These are phyloP conservation scores for Smithsoniella earleae DNA, from an alignment of 163 green algal species.

Conservation along the genomic window DNA sequence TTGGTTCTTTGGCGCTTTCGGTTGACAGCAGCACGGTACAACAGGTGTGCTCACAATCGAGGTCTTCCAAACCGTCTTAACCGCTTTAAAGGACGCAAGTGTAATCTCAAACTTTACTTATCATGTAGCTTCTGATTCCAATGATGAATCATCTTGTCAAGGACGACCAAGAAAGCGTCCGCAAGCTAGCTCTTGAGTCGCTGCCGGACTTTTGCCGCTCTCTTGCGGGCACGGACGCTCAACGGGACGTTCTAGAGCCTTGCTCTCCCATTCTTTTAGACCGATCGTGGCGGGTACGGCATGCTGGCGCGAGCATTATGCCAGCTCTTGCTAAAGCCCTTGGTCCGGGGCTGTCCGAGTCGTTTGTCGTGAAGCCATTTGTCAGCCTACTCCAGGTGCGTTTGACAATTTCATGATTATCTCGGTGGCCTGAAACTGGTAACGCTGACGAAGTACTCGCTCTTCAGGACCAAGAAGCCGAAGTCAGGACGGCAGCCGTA, in stretches of 20 bases:
- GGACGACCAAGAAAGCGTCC: slow-evolving; percentile 27
- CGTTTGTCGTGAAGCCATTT: neutral
- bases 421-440: no score
- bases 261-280: slow-evolving; percentile 64
- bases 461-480: slow-evolving; percentile 83
- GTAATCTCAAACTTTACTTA: no score
- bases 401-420: neutral
- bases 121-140: neutral
- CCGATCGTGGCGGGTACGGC: slow-evolving; percentile 96
- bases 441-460: no score
- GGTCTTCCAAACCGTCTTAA: no score
- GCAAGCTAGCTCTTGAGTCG: slow-evolving; percentile 33
- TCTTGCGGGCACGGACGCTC: slow-evolving; percentile 49
- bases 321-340: slow-evolving; percentile 73
- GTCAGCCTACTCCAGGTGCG: slow-evolving; percentile 22
- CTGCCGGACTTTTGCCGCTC: slow-evolving; percentile 36
- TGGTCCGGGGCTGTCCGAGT: slow-evolving; percentile 66
- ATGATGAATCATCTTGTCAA: slow-evolving; percentile 57
- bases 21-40: slow-evolving; percentile 44
- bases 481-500: slow-evolving; percentile 87
- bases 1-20: slow-evolving; percentile 71
- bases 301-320: slow-evolving; percentile 83
- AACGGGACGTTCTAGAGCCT: slow-evolving; percentile 86
- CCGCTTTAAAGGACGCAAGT: no score
- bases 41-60: slow-evolving; percentile 8